Evolutionary conservation across 345 rosid genomes (phyloP), one percentile per base, ranked within the genome.

Genomic region (Eucalyptus camaldulensis): DNA sequence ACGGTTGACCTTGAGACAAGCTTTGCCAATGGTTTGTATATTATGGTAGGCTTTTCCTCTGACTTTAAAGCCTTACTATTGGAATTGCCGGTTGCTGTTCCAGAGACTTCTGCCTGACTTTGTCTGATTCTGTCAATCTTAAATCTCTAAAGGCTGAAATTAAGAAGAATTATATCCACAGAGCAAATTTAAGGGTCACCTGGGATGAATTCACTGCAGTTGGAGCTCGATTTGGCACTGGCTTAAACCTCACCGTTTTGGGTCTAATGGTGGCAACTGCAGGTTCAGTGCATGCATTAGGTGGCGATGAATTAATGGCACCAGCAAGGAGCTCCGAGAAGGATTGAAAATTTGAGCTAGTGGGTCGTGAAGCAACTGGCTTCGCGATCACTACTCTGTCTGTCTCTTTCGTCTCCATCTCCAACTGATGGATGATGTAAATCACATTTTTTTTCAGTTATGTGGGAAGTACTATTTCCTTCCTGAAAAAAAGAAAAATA

Each of bases 331-430:
- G 96, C 93, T 95, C 97, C 43, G 97, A 91, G 93, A 96, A 97
- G 40, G 97, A 92, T 88, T 92, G 92, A 69, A 98, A 93, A 54
- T 90, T 91, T 49, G 96, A 93, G 91, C 93, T 89, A 89, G 93
- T 92, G 88, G 99, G 99, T 93, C 96, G 96, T 60, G 98, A 95
- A 76, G 99, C 97, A 88, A 98, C 96, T 83, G 99, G 99, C 92
- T 96, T 97, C 7, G 95, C 94, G 90, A 97, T 90, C 49, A 94
- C 94, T 44, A 92, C 92, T 91, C 96, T 95, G 58, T 95, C 96
- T 47, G 92, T 91, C 90, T 96, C 98, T 87, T 94, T 95, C 69
- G 93, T 92, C 90, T 98, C 98, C 98, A 95, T 97, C 90, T 88
- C 89, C 51, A 50, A n/a, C 49, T 62, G 17, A 37, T 53, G 51